phyloP scores from a whole-genome alignment of 2,329 filamentous ascomycete genomes.

The Curvularia sp. region DNA sequence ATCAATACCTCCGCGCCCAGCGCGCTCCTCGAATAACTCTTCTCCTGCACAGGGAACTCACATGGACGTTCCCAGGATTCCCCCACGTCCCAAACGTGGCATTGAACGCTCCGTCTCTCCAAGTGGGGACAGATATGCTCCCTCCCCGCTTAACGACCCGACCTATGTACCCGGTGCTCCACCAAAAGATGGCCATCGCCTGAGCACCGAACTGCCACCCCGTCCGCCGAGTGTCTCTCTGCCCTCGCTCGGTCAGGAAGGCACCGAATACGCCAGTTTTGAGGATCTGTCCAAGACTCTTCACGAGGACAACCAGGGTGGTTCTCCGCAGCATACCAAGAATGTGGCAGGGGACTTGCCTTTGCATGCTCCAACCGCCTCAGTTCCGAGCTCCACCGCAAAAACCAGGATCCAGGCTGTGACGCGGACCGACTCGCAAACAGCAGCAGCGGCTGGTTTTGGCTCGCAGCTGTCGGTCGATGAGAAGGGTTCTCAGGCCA shows the following conservation, averaged over 20 bases:
- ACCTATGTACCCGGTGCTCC: constrained; percentile 57
- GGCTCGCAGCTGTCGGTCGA: constrained; percentile 64
- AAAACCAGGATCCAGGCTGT: constrained; percentile 83
- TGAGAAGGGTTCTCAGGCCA: constrained; percentile 35
- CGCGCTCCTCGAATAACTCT: constrained; percentile 59
- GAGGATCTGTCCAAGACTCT: constrained; percentile 51
- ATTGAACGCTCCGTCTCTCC: constrained; percentile 80
- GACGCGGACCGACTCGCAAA: constrained; percentile 89
- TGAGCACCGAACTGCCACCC: constrained; percentile 54
- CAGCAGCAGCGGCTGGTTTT: constrained; percentile 83
- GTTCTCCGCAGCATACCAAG: constrained; percentile 74
- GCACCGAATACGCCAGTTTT: constrained; percentile 80
- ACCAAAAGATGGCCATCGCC: constrained; percentile 44
- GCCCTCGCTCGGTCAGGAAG: constrained; percentile 88
- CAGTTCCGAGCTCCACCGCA: constrained; percentile 79
- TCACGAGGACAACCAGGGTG: constrained; percentile 40
- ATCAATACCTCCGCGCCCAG: constrained; percentile 68
- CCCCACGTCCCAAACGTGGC: constrained; percentile 75
- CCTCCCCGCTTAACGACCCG: constrained; percentile 82
- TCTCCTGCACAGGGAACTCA: constrained; percentile 51
- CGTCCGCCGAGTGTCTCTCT: constrained; percentile 80
- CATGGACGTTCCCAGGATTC: constrained; percentile 72
- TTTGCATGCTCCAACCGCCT: constrained; percentile 88
- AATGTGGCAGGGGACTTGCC: constrained; percentile 82
- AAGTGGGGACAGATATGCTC: constrained; percentile 78